Conservation (phyloP, 352 stramenopile species). For the Phytophthora kernoviae region DNA sequence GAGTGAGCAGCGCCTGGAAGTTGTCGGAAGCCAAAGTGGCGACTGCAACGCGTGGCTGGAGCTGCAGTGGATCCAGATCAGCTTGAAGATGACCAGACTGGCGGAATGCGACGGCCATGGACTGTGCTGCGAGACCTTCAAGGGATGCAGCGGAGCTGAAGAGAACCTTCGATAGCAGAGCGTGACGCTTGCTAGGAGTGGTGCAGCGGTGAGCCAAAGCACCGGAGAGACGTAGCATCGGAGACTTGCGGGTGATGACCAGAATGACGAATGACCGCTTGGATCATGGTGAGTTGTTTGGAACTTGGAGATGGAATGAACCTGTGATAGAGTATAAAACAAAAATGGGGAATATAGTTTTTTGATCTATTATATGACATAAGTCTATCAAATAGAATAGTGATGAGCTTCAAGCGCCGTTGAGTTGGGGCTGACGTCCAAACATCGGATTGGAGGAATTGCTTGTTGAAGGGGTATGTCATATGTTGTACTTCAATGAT, state of each 20-base stretch:
- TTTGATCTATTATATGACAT: too few relatives aligned
- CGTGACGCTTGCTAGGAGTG: conserved; percentile 23
- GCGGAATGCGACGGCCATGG: conserved; percentile 76
- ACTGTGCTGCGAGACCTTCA: conserved; percentile 63
- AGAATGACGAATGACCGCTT: conserved; percentile 24
- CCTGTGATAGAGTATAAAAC: conserved; percentile 12
- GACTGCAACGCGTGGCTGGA: conserved; percentile 36
- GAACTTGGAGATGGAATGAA: background rate
- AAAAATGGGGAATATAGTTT: conserved; percentile 2
- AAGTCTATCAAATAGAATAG: too few relatives aligned
- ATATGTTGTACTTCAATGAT: background rate
- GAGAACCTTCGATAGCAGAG: conserved; percentile 10
- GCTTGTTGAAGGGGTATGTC: background rate
- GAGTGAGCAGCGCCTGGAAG: conserved; percentile 60
- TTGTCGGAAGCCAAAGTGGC: conserved; percentile 42
- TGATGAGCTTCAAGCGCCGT: background rate
- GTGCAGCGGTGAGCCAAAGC: conserved; percentile 29
- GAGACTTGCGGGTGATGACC: conserved; percentile 1
- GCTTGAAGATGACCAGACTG: conserved; percentile 80
- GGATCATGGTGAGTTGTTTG: conserved; percentile 8
- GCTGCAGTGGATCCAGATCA: conserved; percentile 70
- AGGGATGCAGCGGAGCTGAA: conserved; percentile 54
- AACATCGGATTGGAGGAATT: conserved; percentile 1
- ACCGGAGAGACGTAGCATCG: conserved; percentile 69
- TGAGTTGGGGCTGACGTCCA: conserved; percentile 1